A percentile compares a stretch with the other conserved stretches of the same genome.
Evolutionary conservation across 2,329 filamentous ascomycete genomes (phyloP).

Genomic region (Fusarium sp.): DNA sequence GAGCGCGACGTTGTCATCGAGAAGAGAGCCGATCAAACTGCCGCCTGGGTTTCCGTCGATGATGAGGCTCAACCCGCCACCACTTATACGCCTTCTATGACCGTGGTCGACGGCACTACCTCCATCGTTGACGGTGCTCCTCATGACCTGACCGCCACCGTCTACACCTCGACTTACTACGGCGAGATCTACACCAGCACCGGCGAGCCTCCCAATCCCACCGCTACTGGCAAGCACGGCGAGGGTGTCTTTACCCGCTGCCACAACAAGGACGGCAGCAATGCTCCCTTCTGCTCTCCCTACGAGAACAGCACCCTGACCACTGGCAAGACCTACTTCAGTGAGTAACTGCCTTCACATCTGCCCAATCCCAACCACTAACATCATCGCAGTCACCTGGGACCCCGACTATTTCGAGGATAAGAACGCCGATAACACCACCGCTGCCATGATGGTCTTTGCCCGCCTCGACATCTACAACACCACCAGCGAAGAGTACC

Average conservation of each 20-base stretch:
- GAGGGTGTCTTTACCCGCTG: slow-evolving; percentile 64
- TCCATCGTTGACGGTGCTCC: slow-evolving; percentile 54
- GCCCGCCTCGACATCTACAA: slow-evolving; percentile 58
- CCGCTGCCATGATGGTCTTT: slow-evolving; percentile 47
- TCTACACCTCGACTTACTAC: slow-evolving; percentile 53
- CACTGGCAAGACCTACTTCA: slow-evolving; percentile 62
- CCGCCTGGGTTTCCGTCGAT: slow-evolving; percentile 65
- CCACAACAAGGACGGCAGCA: slow-evolving; percentile 58
- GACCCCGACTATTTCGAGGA: slow-evolving; percentile 62
- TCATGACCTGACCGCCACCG: slow-evolving; percentile 60
- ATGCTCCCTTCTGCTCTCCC: slow-evolving; percentile 66
- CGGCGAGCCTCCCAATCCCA: slow-evolving; percentile 58
- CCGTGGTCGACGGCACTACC: slow-evolving; percentile 60
- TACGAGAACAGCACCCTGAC: slow-evolving; percentile 56
- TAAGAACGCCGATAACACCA: slow-evolving; percentile 51
- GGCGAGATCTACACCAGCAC: slow-evolving; percentile 56
- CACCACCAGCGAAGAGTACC: slow-evolving; percentile 51
- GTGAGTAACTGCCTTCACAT: slow-evolving; percentile 48
- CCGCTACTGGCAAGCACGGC: slow-evolving; percentile 54
- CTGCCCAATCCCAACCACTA: not conserved
- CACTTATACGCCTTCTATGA: slow-evolving; percentile 63
- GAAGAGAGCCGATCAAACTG: slow-evolving; percentile 51
- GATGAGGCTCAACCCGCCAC: slow-evolving; percentile 57
- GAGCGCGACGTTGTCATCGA: slow-evolving; percentile 33
- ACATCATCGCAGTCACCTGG: slow-evolving; percentile 62